phyloP scores from a whole-genome alignment of 768 basidiomycete genomes.

The Clitopilus hobsonii region DNA sequence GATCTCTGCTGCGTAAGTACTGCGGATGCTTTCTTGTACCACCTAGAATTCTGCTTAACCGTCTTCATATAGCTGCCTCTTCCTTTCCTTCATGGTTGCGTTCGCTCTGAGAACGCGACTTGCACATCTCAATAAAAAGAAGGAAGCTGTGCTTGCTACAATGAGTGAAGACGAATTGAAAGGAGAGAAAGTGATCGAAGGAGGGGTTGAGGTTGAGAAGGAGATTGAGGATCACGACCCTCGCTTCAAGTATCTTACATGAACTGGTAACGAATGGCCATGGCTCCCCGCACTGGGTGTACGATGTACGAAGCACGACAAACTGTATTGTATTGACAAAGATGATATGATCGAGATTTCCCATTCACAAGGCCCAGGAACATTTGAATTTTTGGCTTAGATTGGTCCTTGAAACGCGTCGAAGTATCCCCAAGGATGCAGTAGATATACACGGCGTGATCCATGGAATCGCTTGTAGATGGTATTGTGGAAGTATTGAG shows the following conservation, averaged over 20 bases:
- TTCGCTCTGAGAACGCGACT: slow-evolving; percentile 43
- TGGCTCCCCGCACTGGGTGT: too few relatives aligned
- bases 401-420: too few relatives aligned
- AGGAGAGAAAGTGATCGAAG: slow-evolving; percentile 15
- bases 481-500: too few relatives aligned
- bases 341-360: too few relatives aligned
- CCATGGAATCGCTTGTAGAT: too few relatives aligned
- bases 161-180: slow-evolving; percentile 22
- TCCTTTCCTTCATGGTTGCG: slow-evolving; percentile 36
- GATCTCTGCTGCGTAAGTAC: slow-evolving; percentile 46
- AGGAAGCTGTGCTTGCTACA: slow-evolving; percentile 18
- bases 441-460: too few relatives aligned
- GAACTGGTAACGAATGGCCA: too few relatives aligned
- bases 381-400: too few relatives aligned
- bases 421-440: too few relatives aligned
- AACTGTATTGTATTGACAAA: too few relatives aligned
- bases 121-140: slow-evolving; percentile 34
- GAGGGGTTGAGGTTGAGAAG: slow-evolving; percentile 24
- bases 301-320: too few relatives aligned
- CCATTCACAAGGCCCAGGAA: too few relatives aligned
- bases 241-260: slow-evolving; percentile 52
- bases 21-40: background rate
- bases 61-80: slow-evolving; percentile 30
- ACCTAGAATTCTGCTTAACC: background rate
- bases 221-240: slow-evolving; percentile 39